Conservation (phyloP, 2,329 filamentous ascomycete genomes). For the Fonsecaea monophora region DNA sequence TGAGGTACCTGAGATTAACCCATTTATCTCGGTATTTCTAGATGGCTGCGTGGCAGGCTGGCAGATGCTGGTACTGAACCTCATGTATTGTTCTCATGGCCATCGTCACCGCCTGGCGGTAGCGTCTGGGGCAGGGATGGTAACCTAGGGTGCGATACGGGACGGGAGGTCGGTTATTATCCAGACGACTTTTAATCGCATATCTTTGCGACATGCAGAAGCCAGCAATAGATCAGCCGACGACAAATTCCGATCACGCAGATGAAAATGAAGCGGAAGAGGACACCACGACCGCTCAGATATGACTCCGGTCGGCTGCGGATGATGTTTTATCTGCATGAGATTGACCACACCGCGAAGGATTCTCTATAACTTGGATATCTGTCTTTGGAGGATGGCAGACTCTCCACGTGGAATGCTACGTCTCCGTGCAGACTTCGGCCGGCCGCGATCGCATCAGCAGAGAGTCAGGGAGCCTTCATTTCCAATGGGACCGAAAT, state of each 20-base stretch:
- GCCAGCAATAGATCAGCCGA: not conserved
- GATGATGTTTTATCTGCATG: not conserved
- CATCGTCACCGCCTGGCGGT: not conserved
- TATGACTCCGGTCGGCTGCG: not conserved
- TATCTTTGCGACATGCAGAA: not conserved
- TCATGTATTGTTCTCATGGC: slow-evolving; percentile 1
- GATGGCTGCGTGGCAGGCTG: slow-evolving; percentile 5
- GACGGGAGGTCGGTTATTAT: too few species aligned
- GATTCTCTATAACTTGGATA: not conserved
- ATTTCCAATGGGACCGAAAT: not conserved
- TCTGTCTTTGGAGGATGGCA: not conserved
- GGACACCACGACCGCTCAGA: not conserved
- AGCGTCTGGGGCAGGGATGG: not conserved
- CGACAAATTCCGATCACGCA: not conserved
- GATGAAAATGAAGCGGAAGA: not conserved
- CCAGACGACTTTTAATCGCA: not conserved
- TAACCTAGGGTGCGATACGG: not conserved
- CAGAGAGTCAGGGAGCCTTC: not conserved
- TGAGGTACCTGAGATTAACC: not conserved
- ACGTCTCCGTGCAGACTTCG: not conserved
- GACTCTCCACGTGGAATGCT: not conserved
- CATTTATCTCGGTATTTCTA: not conserved
- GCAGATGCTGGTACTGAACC: slow-evolving; percentile 2
- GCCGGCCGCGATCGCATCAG: not conserved
- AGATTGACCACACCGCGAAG: not conserved